A percentile compares a stretch with the other conserved stretches of the same genome.
These are phyloP conservation scores for Kwoniella europaea DNA, from an alignment of 768 basidiomycete species.

Conservation along the genomic window DNA sequence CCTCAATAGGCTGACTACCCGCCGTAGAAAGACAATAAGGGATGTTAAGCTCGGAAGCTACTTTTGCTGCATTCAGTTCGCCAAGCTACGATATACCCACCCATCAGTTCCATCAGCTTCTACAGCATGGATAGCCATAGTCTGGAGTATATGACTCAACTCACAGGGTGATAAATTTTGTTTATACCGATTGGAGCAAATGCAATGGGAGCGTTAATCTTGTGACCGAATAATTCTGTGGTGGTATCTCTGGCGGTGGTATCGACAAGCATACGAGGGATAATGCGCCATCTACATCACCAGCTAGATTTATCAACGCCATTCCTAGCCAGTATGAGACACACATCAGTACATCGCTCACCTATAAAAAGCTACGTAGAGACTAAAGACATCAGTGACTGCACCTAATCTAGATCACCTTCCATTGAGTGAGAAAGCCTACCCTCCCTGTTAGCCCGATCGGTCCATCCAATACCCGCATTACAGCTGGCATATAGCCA, in stretches of 20 bases:
- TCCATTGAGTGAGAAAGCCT: neutral
- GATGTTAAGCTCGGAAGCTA: slow-evolving; percentile 68
- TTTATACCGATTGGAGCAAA: slow-evolving; percentile 77
- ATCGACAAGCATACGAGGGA: slow-evolving; percentile 69
- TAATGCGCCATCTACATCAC: slow-evolving; percentile 68
- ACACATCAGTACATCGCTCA: neutral
- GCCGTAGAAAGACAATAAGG: slow-evolving; percentile 80
- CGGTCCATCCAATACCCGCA: slow-evolving; percentile 73
- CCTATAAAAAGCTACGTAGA: slow-evolving; percentile 30
- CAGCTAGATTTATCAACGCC: too few relatives aligned
- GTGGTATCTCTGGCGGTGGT: slow-evolving; percentile 63
- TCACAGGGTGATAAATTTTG: slow-evolving; percentile 26
- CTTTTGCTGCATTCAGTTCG: slow-evolving; percentile 72
- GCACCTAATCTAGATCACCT: too few relatives aligned
- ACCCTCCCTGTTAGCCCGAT: slow-evolving; percentile 68
- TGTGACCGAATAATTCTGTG: slow-evolving; percentile 62
- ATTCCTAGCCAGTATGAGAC: too few relatives aligned
- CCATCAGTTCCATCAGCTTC: neutral
- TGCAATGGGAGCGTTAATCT: slow-evolving; percentile 64
- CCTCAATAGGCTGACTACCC: slow-evolving; percentile 72
- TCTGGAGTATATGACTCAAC: too few relatives aligned
- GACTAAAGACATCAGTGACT: neutral
- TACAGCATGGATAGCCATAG: too few relatives aligned
- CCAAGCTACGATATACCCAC: slow-evolving; percentile 60
- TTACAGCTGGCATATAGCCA: slow-evolving; percentile 79